Base-by-base conservation (phyloP, 257 asterid genomes). In the Rubia yunnanensis region DNA sequence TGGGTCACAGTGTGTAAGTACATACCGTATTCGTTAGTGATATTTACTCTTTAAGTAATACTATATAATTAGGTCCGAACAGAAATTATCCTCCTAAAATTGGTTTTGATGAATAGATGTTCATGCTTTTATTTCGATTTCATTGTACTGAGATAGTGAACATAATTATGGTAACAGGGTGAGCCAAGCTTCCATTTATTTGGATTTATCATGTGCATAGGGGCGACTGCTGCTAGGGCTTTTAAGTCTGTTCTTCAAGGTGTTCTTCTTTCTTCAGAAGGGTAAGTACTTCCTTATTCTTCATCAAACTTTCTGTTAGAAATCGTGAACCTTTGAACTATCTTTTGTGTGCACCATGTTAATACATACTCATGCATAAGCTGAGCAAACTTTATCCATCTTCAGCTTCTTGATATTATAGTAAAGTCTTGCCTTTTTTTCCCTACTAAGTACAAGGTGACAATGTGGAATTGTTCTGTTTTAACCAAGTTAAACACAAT, bases 201-300 rank as follows among this genome's bases (percentile, higher is more conserved):
- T 60, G 98, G 98, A 74, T 92, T 92, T 71, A 78, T 92, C 38
- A 92, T 87, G 96, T 92, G 97, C 75, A 70, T 89, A 68, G 70
- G 96, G 60, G 97, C 98, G 36, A 92, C 98, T 60, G 98, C 98
- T 53, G 97, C 98, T 5, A 84, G 98, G 54, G 98, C 98, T n/a
- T 89, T 89, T 80, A 92, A 92, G 82, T 89, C 98, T 10, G 97
- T 89, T 70, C 98, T 92, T 76, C 97, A 92, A 61, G 96, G 98
- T 26, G 85, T 89, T 61, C 95, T 92, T 50, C 98, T 89, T 65
- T 85, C 98, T 41, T 87, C 75, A 31, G 98, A 92, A 84, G 97
- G 97, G 98, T 89, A 74, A 70, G 58, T 67, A 49, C 34, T 66
- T 34, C 14, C 14, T 54, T 28, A 30, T 26, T 13, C 34, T 15